A percentile compares a stretch with the other conserved stretches of the same genome.
Evolutionary conservation across 1,139 yeast species (phyloP).

Genomic region (Kodamaea sp.): DNA sequence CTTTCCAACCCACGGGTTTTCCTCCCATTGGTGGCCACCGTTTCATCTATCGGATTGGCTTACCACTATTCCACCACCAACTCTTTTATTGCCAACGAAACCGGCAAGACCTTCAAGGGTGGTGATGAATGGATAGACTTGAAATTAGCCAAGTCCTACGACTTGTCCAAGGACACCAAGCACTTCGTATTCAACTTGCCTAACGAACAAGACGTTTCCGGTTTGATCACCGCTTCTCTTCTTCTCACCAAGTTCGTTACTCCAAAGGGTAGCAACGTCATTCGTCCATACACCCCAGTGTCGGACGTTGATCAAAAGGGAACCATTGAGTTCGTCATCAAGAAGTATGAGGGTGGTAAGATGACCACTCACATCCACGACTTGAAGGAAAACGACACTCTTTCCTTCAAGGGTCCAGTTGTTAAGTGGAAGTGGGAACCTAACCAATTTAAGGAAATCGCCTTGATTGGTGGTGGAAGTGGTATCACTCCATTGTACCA

Average conservation of each 20-base stretch:
- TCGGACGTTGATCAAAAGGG: slow-evolving; percentile 73
- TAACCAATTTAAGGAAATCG: slow-evolving; percentile 77
- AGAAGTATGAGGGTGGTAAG: slow-evolving; percentile 82
- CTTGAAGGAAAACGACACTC: slow-evolving; percentile 76
- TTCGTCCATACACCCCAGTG: slow-evolving; percentile 96
- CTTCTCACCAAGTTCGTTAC: slow-evolving; percentile 80
- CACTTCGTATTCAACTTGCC: slow-evolving; percentile 74
- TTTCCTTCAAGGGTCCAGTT: slow-evolving; percentile 93
- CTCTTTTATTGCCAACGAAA: slow-evolving; percentile 43
- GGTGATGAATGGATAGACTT: slow-evolving; percentile 81
- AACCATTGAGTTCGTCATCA: slow-evolving; percentile 74
- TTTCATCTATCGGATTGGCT: slow-evolving; percentile 56
- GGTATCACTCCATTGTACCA: slow-evolving; percentile 97
- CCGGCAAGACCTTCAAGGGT: slow-evolving; percentile 62
- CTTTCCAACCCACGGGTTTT: slow-evolving; percentile 29
- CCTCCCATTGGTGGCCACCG: slow-evolving; percentile 40
- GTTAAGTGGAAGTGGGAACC: slow-evolving; percentile 91
- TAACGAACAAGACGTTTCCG: slow-evolving; percentile 65
- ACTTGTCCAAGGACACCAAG: slow-evolving; percentile 65
- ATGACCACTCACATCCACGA: slow-evolving; percentile 74
- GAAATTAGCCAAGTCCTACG: slow-evolving; percentile 59
- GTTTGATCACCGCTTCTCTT: slow-evolving; percentile 79
- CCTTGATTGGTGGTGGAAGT: slow-evolving; percentile 92
- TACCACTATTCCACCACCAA: slow-evolving; percentile 38
- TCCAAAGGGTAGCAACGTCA: slow-evolving; percentile 81